Base-by-base conservation (phyloP, 306 rosid species). In the Elaeagnus macrophylla region DNA sequence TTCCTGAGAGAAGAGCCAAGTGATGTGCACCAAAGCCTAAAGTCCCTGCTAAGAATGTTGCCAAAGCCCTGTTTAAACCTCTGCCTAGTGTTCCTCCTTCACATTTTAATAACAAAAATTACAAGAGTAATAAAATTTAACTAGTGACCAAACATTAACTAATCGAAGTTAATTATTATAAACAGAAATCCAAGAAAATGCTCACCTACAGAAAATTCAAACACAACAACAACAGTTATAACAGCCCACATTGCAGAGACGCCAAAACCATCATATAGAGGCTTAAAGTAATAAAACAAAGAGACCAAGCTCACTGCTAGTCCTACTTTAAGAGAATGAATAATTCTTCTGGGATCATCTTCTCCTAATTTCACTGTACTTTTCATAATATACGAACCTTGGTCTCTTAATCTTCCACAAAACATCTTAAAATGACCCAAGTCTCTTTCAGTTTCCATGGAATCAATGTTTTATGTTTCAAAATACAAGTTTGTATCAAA, bases 341-440 rank as follows among this genome's bases (percentile, higher is more conserved):
- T 59, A 37, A 67, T 51, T 45, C 71, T 66, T 56, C 77, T 73
- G 5, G 79, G 83, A 67, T 78, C 83, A 5, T 78, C 79, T 66
- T 73, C 37, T 52, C 77, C 79, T 3, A 67, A 2, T 44, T 74
- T 59, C 64, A 12, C 12, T 13, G 15, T 45, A 6, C 15, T 45
- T 17, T 2, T n/a, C 15, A 17, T 17, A 45, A 45, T 45, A 3
- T 12, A 15, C 1, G 15, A 15, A 45, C n/a, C 49, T 17, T 17
- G 7, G 8, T 45, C 14, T 1, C 17, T 45, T 45, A 45, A 45
- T 45, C 15, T 45, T 15, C 17, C 49, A 45, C n/a, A 12, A 7
- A n/a, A 45, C 15, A 17, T 17, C 49, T 12, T 45, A 12, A 45
- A 20, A 1, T 20, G 32, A 20, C 2, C 32, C 32, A 20, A 20